phyloP scores from a whole-genome alignment of 2,329 filamentous ascomycete species.

The Cercospora sp. region DNA sequence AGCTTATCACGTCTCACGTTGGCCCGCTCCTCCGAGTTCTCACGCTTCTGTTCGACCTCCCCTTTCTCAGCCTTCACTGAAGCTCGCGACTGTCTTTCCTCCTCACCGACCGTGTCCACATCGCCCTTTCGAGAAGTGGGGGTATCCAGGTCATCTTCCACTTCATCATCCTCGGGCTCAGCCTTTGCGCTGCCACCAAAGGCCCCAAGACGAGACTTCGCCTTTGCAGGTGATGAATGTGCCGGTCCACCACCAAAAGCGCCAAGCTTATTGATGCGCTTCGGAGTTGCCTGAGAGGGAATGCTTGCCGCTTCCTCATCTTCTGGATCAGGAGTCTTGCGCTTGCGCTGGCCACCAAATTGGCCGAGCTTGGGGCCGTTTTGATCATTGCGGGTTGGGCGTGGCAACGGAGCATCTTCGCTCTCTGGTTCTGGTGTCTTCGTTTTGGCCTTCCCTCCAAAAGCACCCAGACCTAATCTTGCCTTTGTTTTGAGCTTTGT shows the following conservation, averaged over 20 bases:
- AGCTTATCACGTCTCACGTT: slow-evolving; percentile 58
- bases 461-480: slow-evolving; percentile 3
- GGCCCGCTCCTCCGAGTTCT: slow-evolving; percentile 55
- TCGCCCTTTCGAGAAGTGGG: background rate
- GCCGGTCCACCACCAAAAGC: slow-evolving; percentile 5
- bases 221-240: background rate
- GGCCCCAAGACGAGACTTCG: slow-evolving; percentile 1
- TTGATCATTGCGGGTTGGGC: background rate
- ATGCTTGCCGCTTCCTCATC: background rate
- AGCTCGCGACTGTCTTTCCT: slow-evolving; percentile 4
- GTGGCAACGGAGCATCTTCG: background rate
- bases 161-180: background rate
- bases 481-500: background rate
- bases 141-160: background rate
- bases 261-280: slow-evolving; percentile 7
- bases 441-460: background rate
- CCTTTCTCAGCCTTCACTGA: background rate
- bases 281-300: background rate
- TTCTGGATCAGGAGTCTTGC: background rate
- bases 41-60: slow-evolving; percentile 24
- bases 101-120: background rate
- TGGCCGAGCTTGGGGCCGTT: slow-evolving; percentile 4
- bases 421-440: background rate
- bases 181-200: slow-evolving; percentile 1
- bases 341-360: slow-evolving; percentile 13